These are phyloP conservation scores for Chenopodium suecicum DNA, from an alignment of 148 eudicot species.

Conservation along the genomic window DNA sequence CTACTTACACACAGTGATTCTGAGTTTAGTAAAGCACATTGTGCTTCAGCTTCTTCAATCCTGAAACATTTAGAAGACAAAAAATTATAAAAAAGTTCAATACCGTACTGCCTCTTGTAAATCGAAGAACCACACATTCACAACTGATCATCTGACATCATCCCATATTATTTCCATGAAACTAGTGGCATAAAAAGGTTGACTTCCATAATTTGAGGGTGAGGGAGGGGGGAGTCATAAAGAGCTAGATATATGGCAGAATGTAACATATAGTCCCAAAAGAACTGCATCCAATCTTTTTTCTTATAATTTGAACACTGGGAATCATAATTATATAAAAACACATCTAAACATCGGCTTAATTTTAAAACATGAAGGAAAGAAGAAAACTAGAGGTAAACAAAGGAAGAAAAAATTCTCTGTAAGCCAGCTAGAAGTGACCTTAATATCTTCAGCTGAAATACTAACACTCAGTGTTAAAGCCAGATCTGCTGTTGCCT, in stretches of 20 bases:
- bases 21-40: conserved; percentile 80
- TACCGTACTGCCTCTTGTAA: neutral
- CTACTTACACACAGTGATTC: conserved; percentile 80
- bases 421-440: neutral
- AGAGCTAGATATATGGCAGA: neutral
- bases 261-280: neutral
- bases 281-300: neutral
- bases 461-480: neutral
- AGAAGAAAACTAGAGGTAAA: neutral
- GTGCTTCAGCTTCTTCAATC: conserved; percentile 96
- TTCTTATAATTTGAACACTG: neutral
- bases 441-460: neutral
- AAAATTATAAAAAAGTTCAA: conserved; percentile 6
- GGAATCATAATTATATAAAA: neutral
- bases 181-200: neutral
- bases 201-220: neutral
- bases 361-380: neutral
- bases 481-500: neutral
- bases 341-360: neutral
- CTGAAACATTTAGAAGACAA: conserved; percentile 36
- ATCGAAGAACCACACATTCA: neutral
- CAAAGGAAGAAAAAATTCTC: neutral
- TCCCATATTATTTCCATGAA: neutral
- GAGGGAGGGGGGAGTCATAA: neutral
- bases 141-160: neutral